Conservation (phyloP, 2,329 filamentous ascomycete species). For the Exophiala alcalophila region DNA sequence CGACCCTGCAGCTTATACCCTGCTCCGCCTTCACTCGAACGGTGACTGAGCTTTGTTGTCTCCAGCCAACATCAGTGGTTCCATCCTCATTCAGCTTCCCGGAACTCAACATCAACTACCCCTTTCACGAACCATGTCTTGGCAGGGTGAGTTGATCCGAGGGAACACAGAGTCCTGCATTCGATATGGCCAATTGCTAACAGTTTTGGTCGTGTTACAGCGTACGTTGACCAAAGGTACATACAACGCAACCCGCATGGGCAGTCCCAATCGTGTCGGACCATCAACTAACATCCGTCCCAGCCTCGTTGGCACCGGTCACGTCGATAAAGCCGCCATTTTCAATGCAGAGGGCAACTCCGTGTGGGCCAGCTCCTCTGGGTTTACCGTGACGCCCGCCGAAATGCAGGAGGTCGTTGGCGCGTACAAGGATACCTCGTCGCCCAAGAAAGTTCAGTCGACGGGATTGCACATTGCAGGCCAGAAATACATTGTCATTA, state of each 20-base stretch:
- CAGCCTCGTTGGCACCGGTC: slow-evolving; percentile 75
- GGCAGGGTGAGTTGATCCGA: slow-evolving; percentile 27
- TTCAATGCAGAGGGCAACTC: slow-evolving; percentile 77
- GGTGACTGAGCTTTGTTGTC: too few species aligned
- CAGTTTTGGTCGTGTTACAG: slow-evolving; percentile 6
- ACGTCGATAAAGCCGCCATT: slow-evolving; percentile 81
- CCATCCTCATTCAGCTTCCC: too few species aligned
- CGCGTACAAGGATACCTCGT: slow-evolving; percentile 52
- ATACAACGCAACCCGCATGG: background rate
- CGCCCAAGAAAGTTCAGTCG: slow-evolving; percentile 63
- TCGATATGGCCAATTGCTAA: background rate
- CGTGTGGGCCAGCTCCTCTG: slow-evolving; percentile 68
- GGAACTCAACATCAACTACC: slow-evolving; percentile 2
- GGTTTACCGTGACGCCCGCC: slow-evolving; percentile 65
- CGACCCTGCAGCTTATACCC: too few species aligned
- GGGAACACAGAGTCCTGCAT: background rate
- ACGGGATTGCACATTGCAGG: slow-evolving; percentile 74
- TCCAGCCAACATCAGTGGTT: background rate
- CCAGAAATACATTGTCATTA: slow-evolving; percentile 74
- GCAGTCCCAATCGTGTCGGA: background rate
- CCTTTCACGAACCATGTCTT: slow-evolving; percentile 27
- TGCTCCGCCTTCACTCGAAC: too few species aligned
- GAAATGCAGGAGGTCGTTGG: slow-evolving; percentile 56
- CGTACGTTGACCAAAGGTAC: slow-evolving; percentile 31
- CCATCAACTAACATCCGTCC: slow-evolving; percentile 3